Base-by-base conservation (phyloP, 75 land plant genomes). In the Cunninghamia lanceolata region DNA sequence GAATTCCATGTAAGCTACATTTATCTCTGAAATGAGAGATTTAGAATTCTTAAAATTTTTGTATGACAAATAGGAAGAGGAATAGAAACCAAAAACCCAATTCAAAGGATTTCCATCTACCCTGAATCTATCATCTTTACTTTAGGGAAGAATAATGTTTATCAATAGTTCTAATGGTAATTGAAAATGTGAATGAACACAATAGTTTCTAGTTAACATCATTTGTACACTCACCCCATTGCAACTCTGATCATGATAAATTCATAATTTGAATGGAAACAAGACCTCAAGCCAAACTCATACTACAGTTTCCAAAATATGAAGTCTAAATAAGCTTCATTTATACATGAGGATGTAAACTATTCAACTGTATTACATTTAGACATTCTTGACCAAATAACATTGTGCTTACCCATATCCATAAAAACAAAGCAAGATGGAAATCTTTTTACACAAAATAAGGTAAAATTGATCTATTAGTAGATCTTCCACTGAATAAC, bases 361-460 rank as follows among this genome's bases (percentile, higher is more conserved):
- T 30, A 10, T 56, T 84, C 34, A 84, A 17, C 78, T 47, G 34
- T 38, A 59, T 38, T 2, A 59, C n/a, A 42, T 19, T 25, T 14
- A 85, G 10, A 82, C 7, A 30, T 45, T 75, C 34, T 76, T 84
- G 52, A 82, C 39, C 14, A 11, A 28, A 70, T 25, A 52, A 42
- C n/a, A 83, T 47, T 45, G 34, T 66, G 66, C 86, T 89, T 80
- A 89, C 90, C 90, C 71, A 40, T 73, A 77, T 80, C 90, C 90
- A 89, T 25, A 89, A 75, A 90, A 89, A 89, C 66, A 85, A 85
- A 50, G 91, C 87, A 59, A 88, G 83, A 76, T 89, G 86, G 82
- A 89, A 89, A 16, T 90, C 91, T 32, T 89, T 89, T 90, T 89
- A 86, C 80, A 70, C 4, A 13, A 53, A 17, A 66, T 35, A 86